Evolutionary conservation across 2,329 filamentous ascomycete species (phyloP).

Genomic region (Clonostachys solani): DNA sequence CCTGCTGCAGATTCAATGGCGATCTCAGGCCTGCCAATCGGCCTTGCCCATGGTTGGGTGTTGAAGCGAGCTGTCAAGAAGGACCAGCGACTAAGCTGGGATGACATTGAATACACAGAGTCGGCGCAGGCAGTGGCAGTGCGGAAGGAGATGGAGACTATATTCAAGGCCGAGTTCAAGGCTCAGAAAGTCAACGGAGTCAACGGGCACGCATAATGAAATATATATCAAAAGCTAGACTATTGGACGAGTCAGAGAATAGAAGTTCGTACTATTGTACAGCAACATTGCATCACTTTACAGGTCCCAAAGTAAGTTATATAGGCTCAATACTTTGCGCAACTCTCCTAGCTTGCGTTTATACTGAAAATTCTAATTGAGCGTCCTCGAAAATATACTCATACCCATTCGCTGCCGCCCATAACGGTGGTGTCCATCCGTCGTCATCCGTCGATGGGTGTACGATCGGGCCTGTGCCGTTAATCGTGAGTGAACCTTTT

Average conservation of each 20-base stretch:
- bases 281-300: no score
- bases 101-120: constrained; percentile 35
- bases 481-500: no score
- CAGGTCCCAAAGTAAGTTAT: no score
- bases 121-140: constrained; percentile 29
- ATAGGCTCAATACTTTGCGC: no score
- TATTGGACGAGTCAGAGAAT: no score
- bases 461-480: no score
- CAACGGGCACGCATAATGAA: background rate
- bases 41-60: constrained; percentile 33
- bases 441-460: background rate
- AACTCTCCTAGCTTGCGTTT: no score
- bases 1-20: constrained; percentile 29
- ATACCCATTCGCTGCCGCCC: background rate
- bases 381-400: background rate
- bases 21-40: constrained; percentile 35
- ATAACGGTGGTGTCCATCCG: background rate
- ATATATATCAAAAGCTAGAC: no score
- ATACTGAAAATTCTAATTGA: no score
- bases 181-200: constrained; percentile 7
- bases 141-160: constrained; percentile 35
- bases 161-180: constrained; percentile 20
- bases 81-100: constrained; percentile 34
- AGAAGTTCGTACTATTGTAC: no score
- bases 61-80: constrained; percentile 33